Percentiles rank a stretch among this genome's conserved stretches.
Evolutionary conservation across 106 monocot species (phyloP).

Genomic region (Phalaenopsis aphrodite): DNA sequence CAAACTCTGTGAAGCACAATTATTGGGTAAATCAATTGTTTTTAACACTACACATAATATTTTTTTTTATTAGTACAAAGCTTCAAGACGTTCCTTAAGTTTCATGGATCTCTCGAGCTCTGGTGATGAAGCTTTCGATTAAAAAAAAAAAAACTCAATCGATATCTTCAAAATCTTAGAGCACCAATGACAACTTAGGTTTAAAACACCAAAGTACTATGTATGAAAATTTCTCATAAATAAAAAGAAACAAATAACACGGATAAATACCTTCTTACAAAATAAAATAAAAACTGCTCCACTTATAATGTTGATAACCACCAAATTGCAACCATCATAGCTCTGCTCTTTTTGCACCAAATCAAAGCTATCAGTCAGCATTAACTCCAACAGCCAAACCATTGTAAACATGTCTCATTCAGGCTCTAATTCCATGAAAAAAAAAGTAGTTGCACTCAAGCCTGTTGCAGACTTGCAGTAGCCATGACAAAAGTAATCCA

Average conservation of each 20-base stretch:
- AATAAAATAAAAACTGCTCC: constrained; percentile 93
- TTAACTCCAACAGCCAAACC: constrained; percentile 91
- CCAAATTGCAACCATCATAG: constrained; percentile 65
- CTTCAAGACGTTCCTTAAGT: too few relatives aligned
- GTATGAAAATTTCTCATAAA: too few relatives aligned
- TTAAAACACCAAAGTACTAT: too few relatives aligned
- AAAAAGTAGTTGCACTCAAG: constrained; percentile 85
- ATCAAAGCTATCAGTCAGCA: constrained; percentile 98
- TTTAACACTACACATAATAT: too few relatives aligned
- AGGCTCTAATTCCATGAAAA: constrained; percentile 90
- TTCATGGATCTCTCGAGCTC: too few relatives aligned
- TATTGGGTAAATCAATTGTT: too few relatives aligned
- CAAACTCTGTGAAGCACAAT: too few relatives aligned
- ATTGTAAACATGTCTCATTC: constrained; percentile 87
- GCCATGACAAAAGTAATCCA: constrained; percentile 98
- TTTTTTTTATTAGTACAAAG: too few relatives aligned
- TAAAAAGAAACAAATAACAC: neutral
- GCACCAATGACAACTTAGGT: neutral
- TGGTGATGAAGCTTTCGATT: neutral
- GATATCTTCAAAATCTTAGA: neutral
- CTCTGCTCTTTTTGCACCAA: constrained; percentile 86
- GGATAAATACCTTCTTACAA: constrained; percentile 72
- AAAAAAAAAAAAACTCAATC: neutral
- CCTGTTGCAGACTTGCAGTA: constrained; percentile 52
- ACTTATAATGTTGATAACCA: constrained; percentile 67